phyloP scores from a whole-genome alignment of 2,329 filamentous ascomycete species.

The Cryphonectria naterciae region DNA sequence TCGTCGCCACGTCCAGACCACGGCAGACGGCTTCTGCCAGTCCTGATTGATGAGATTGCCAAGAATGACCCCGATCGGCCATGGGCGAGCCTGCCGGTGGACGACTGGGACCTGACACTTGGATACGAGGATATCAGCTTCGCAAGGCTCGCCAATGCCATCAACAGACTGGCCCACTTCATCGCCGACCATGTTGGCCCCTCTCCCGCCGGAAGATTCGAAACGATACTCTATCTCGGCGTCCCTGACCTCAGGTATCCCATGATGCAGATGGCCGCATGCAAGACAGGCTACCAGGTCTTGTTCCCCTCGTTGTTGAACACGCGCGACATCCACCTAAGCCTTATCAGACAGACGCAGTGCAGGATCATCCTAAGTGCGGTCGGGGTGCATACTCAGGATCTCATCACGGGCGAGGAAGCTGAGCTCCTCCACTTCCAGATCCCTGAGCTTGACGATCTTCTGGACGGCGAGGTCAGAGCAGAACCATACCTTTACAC shows the following conservation, averaged over 20 bases:
- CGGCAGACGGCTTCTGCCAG: constrained; percentile 29
- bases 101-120: constrained; percentile 31
- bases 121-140: constrained; percentile 33
- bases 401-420: constrained; percentile 25
- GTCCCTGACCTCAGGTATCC: constrained; percentile 32
- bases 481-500: constrained; percentile 30
- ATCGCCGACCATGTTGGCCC: constrained; percentile 29
- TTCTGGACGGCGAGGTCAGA: constrained; percentile 20
- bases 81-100: constrained; percentile 32
- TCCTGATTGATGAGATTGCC: constrained; percentile 30
- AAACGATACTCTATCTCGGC: constrained; percentile 31
- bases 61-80: constrained; percentile 27
- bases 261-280: constrained; percentile 31
- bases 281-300: constrained; percentile 32
- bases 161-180: constrained; percentile 32
- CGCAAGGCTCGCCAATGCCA: constrained; percentile 29
- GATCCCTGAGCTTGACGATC: constrained; percentile 30
- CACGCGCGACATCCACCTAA: constrained; percentile 29
- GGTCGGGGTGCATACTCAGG: constrained; percentile 25
- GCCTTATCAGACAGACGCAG: constrained; percentile 28
- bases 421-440: background rate
- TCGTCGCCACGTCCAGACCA: background rate
- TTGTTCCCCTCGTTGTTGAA: constrained; percentile 33
- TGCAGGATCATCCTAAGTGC: constrained; percentile 30
- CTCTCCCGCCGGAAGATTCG: constrained; percentile 27